Evolutionary conservation across 257 asterid species (phyloP).

Genomic region (Solanum lycopersicoides): DNA sequence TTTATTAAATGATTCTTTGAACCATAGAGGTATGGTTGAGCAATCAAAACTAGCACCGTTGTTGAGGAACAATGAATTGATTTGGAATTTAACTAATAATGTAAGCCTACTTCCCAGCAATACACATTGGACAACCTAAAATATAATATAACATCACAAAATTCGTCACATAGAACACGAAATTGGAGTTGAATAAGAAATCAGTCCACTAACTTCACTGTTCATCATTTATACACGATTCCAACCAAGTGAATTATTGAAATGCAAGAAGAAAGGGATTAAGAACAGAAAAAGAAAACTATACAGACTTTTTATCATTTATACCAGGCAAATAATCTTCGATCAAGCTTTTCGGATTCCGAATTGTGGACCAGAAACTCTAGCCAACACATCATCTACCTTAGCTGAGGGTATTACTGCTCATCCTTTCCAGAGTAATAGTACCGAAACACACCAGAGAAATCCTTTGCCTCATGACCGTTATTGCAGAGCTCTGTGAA

Average conservation of each 20-base stretch:
- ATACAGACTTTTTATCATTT: not conserved
- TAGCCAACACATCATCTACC: not conserved
- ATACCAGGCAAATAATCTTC: not conserved
- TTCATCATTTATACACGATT: not conserved
- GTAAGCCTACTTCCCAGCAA: not conserved
- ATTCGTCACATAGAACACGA: not conserved
- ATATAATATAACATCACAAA: not conserved
- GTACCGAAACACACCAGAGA: slow-evolving; percentile 81
- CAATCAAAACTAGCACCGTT: too few species aligned
- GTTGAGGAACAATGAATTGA: too few species aligned
- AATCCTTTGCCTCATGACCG: slow-evolving; percentile 58
- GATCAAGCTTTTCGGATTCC: not conserved
- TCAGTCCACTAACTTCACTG: not conserved
- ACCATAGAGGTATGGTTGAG: too few species aligned
- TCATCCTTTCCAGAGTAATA: slow-evolving; percentile 73
- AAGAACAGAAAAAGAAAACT: not conserved
- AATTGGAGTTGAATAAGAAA: not conserved
- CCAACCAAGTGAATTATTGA: not conserved
- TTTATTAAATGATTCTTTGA: too few species aligned
- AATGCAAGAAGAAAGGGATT: not conserved
- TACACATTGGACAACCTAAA: not conserved
- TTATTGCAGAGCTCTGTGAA: slow-evolving; percentile 53
- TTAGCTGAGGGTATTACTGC: slow-evolving; percentile 5
- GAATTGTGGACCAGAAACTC: not conserved
- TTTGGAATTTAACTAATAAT: not conserved